Base-by-base conservation (phyloP, 2,329 filamentous ascomycete species). In the Beauveria sp. region DNA sequence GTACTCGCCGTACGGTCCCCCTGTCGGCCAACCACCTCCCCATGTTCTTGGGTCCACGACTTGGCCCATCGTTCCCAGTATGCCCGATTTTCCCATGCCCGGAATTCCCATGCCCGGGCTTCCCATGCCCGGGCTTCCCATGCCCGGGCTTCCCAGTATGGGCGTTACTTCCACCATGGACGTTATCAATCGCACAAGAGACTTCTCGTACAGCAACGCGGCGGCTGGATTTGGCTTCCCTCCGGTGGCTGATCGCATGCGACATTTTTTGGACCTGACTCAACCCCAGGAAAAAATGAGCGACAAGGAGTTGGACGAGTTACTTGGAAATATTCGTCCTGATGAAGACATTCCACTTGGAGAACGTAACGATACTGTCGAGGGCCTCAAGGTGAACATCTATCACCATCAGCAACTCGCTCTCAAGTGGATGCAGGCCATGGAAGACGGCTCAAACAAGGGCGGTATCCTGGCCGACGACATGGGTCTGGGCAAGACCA, bases 401-500 rank as follows among this genome's bases (percentile, higher is more conserved):
- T 91, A 95, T 76, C 85, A 88, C 51, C 92, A 96, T 68, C 93
- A 97, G 70, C 87, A 90, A 67, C 77, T 93, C 73, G 91, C 91
- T 7, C 77, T 96, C 34, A 84, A 87, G 14, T 96, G 92, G 93
- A 85, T 96, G 82, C 80, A 88, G 52, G 80, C 86, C n/a, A 91
- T 90, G 72, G 92, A 96, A 71, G 83, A 80, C 20, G 86, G 89
- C 9, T 80, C 87, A 59, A 91, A 89, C 68, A 91, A 88, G 68
- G 92, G 93, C n/a, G 93, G 92, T 45, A 93, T 96, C 61, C 80
- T 96, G 18, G 91, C 91, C 2, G 93, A 97, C 71, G 92, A 96
- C 69, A 97, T 96, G 93, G 92, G 92, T 3, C 75, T 96, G 10
- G 92, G 92, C 20, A 96, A 96, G 76, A 96, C 93, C 0, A 88